Evolutionary conservation across 2,329 filamentous ascomycete genomes (phyloP).

Genomic region (Cadophora sp.): DNA sequence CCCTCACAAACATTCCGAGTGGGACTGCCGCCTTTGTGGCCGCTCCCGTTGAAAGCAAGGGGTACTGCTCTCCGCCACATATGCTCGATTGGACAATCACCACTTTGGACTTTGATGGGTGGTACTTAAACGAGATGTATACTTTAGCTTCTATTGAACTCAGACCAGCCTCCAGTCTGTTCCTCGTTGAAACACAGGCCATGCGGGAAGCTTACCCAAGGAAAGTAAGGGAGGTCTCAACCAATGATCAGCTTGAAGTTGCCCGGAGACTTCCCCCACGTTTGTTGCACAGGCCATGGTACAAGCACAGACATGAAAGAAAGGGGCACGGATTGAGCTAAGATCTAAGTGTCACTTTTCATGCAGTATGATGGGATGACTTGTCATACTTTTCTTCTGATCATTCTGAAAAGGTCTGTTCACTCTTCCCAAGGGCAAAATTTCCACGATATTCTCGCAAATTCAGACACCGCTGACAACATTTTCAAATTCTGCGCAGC

Average conservation of each 20-base stretch:
- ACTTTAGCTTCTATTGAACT: not conserved
- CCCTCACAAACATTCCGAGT: constrained; percentile 2
- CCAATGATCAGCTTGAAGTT: not conserved
- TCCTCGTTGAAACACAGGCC: not conserved
- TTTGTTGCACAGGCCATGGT: constrained; percentile 2
- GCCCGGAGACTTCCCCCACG: not conserved
- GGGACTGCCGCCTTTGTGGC: constrained; percentile 4
- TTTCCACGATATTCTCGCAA: not conserved
- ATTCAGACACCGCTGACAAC: not conserved
- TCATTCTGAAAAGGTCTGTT: not conserved
- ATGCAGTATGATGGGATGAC: constrained; percentile 21
- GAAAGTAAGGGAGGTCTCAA: not conserved
- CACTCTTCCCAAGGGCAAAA: not conserved
- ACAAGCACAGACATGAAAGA: constrained; percentile 4
- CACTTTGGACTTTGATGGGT: not conserved
- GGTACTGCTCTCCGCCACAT: not conserved
- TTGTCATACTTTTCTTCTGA: constrained; percentile 18
- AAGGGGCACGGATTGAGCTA: constrained; percentile 24
- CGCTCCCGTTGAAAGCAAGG: constrained; percentile 2
- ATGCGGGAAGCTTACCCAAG: not conserved
- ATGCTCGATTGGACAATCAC: not conserved
- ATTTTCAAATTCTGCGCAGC: not conserved
- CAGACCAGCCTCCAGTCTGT: not conserved
- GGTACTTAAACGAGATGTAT: too few relatives aligned
- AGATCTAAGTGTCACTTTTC: constrained; percentile 24